Base-by-base conservation (phyloP, 2,329 filamentous ascomycete species). In the Fusarium sp. region DNA sequence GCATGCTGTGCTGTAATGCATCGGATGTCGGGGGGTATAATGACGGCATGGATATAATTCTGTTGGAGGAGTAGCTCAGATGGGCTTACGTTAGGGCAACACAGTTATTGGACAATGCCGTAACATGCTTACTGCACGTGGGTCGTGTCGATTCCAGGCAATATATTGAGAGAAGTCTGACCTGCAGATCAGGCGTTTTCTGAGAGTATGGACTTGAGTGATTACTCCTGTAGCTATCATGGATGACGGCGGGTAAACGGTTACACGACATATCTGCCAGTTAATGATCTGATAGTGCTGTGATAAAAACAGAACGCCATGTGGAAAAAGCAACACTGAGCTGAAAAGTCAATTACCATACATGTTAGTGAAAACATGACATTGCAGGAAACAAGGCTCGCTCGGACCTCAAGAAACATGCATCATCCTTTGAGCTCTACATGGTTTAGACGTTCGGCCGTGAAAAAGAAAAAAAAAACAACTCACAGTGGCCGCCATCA, bases 21-120 rank as follows among this genome's bases (percentile, higher is more conserved):
- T 60, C 44, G 69, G 69, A 60, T 57, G 54, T 72, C 54, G 64
- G 69, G 30, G 33, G 49, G 32, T 30, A 30, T 50, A 70, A 66
- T 70, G 67, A 70, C 67, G 66, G 40, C 58, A 68, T 67, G 23
- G 28, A 53, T 52, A 33, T 63, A n/a, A 28, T 50, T 53, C 28
- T 28, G 13, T 9, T 33, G 47, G 23, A 47, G 15, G 50, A 54
- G 50, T n/a, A 54, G 43, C 8, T 44, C 16, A 35, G 8, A 56
- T 35, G 33, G 32, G 38, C 46, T 65, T 65, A 53, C 56, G 32
- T 44, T 28, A 42, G 33, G 50, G 33, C 35, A 43, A 56, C 2
- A 5, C 43, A 47, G n/a, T n/a, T 28, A 69, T 52, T 52, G 52
- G 42, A 42, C 25, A 32, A 30, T 12, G 28, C n/a, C 21, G 56